Percentiles rank a stretch among this genome's conserved stretches.
Evolutionary conservation across 176 grass and related monocot species (phyloP).

Genomic region (Aechmea fasciata): DNA sequence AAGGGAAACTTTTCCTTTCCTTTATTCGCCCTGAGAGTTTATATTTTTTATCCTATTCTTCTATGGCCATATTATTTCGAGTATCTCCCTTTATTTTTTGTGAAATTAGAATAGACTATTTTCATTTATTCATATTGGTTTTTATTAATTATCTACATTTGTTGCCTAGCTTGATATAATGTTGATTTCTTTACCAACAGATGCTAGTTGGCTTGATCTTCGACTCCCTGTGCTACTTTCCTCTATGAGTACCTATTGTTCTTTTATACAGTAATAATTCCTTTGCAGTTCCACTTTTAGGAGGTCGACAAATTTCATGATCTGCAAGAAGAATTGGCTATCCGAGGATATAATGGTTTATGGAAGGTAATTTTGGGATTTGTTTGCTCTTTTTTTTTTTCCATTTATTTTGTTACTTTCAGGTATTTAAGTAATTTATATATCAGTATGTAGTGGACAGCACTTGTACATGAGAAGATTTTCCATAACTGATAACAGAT

Average conservation of each 20-base stretch:
- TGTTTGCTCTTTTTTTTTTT: conserved; percentile 12
- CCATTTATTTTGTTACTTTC: conserved; percentile 4
- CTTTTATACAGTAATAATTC: background rate
- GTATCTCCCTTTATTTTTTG: too few species aligned
- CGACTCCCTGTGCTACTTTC: background rate
- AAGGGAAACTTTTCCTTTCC: too few species aligned
- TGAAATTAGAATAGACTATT: too few species aligned
- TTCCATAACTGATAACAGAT: too few species aligned
- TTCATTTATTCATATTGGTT: too few species aligned
- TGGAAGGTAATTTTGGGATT: conserved; percentile 60
- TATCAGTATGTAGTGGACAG: background rate
- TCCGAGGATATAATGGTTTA: conserved; percentile 47
- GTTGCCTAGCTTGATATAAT: too few species aligned
- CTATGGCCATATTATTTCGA: too few species aligned
- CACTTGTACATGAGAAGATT: too few species aligned
- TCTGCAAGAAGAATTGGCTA: conserved; percentile 55
- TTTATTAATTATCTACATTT: too few species aligned
- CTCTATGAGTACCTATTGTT: background rate
- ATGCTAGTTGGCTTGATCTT: background rate
- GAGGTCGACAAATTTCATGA: conserved; percentile 94
- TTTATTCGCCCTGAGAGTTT: too few species aligned
- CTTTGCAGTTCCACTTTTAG: conserved; percentile 26
- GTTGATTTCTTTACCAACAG: background rate
- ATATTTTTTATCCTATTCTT: too few species aligned
- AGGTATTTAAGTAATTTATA: background rate